phyloP scores from a whole-genome alignment of 1,284 basidiomycete genomes.

The Athelia psychrophila region DNA sequence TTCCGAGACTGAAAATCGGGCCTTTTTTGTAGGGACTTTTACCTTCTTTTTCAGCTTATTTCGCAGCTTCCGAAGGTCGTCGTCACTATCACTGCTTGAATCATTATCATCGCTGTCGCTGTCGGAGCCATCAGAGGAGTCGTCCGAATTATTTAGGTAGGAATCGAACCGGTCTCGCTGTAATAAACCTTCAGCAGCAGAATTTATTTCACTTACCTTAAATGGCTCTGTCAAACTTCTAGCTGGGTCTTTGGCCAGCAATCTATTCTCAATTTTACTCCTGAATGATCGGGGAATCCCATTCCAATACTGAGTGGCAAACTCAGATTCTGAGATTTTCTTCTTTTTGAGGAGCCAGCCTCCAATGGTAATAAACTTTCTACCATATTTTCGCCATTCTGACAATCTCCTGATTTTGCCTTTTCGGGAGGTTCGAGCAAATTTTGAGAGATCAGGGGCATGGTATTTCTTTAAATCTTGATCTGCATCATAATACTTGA shows the following conservation, averaged over 20 bases:
- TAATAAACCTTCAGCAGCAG: background rate
- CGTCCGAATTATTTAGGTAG: background rate
- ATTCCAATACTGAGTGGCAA: background rate
- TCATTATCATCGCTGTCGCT: no score
- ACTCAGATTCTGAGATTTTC: background rate
- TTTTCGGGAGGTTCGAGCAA: background rate
- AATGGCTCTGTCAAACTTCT: background rate
- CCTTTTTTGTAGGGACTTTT: no score
- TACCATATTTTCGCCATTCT: background rate
- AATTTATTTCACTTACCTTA: background rate
- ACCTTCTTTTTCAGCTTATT: no score
- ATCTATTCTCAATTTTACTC: background rate
- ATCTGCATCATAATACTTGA: slow-evolving; percentile 1
- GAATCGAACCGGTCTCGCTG: background rate
- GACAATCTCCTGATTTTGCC: background rate
- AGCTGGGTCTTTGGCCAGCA: background rate
- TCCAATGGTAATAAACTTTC: background rate
- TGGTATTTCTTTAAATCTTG: background rate
- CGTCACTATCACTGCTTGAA: no score
- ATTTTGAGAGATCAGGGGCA: background rate
- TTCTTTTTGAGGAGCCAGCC: background rate
- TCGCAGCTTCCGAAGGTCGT: no score
- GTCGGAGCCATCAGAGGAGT: no score
- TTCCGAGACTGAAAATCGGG: no score
- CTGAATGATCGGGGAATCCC: background rate